phyloP scores from a whole-genome alignment of 352 stramenopile species.

The Phytopythium delawarense region DNA sequence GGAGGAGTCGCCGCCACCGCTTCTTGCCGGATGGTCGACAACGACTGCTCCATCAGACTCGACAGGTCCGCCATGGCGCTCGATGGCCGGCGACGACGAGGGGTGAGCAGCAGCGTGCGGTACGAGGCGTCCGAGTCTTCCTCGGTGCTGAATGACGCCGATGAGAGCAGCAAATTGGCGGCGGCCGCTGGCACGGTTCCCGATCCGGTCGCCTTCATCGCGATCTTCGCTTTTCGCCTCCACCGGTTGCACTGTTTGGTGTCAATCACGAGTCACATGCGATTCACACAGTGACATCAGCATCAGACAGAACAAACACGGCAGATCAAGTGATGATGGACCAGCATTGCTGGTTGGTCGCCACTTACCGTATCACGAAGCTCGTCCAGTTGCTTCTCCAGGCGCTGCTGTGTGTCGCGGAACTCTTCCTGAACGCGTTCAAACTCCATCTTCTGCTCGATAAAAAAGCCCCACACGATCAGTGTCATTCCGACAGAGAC shows the following conservation, averaged over 20 bases:
- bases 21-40: slow-evolving; percentile 60
- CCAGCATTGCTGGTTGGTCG: background rate
- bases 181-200: slow-evolving; percentile 9
- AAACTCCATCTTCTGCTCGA: slow-evolving; percentile 28
- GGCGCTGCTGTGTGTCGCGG: slow-evolving; percentile 46
- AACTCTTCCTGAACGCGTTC: slow-evolving; percentile 44
- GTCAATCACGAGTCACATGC: background rate
- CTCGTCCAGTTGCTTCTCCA: slow-evolving; percentile 63
- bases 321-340: background rate
- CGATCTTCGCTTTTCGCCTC: slow-evolving; percentile 71
- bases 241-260: slow-evolving; percentile 33
- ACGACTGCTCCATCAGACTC: slow-evolving; percentile 73
- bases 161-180: slow-evolving; percentile 36
- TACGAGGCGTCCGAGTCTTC: slow-evolving; percentile 61
- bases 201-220: slow-evolving; percentile 22
- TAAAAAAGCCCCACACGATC: background rate
- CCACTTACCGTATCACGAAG: slow-evolving; percentile 43
- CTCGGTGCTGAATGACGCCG: slow-evolving; percentile 53
- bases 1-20: slow-evolving; percentile 11
- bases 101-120: slow-evolving; percentile 37
- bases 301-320: background rate
- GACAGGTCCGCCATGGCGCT: slow-evolving; percentile 76
- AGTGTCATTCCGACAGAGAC: background rate
- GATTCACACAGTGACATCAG: background rate
- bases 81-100: slow-evolving; percentile 37